These are phyloP conservation scores for Backusella sp. DNA, from an alignment of 192 early-diverging fungal species.

Conservation along the genomic window DNA sequence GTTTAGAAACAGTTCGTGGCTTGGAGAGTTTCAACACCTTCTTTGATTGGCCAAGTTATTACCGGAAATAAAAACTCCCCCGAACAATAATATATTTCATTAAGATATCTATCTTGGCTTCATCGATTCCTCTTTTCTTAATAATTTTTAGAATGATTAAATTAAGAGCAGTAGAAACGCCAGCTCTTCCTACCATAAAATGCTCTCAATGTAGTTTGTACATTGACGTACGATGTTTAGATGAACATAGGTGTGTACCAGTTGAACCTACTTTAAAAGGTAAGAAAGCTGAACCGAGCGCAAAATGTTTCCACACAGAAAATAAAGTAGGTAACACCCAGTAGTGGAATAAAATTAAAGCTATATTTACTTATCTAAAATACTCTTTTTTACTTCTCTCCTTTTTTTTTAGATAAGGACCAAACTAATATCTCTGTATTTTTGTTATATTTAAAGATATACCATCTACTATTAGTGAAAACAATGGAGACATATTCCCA, in stretches of 20 bases:
- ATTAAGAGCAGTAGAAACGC: constrained; percentile 21
- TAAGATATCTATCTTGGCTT: not conserved
- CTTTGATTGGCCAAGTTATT: not conserved
- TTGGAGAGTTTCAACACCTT: not conserved
- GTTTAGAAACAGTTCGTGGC: not conserved
- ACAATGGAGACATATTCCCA: not conserved
- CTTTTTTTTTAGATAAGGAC: constrained; percentile 10
- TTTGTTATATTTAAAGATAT: not conserved
- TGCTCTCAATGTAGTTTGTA: constrained; percentile 57
- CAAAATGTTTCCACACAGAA: constrained; percentile 10
- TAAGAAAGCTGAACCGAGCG: not conserved
- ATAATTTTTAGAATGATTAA: not conserved
- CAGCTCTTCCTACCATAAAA: constrained; percentile 52
- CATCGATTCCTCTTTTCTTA: not conserved
- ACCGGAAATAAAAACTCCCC: not conserved
- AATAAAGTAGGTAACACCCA: not conserved
- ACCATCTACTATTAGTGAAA: not conserved
- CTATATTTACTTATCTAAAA: not conserved
- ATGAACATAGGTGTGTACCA: constrained; percentile 51
- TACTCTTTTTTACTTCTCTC: not conserved
- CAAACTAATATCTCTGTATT: not conserved
- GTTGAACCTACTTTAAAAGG: constrained; percentile 39
- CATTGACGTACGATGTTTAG: constrained; percentile 47
- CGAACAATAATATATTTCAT: too few relatives aligned
- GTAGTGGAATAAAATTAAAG: not conserved